phyloP scores from a whole-genome alignment of 2,329 filamentous ascomycete genomes.

The Fusarium xyrophilum region DNA sequence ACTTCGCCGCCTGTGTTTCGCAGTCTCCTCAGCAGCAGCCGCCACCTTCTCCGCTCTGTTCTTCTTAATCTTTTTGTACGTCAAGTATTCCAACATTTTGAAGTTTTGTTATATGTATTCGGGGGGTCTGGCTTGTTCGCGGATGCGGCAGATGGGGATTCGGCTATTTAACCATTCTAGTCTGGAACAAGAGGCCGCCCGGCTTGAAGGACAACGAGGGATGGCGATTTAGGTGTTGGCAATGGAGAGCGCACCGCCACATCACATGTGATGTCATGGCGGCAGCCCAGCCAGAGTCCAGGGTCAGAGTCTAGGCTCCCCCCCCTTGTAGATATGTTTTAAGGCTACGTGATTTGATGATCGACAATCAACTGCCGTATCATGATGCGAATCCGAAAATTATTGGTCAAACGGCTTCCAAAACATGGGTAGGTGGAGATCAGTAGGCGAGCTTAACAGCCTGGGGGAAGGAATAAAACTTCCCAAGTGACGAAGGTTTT shows the following conservation, averaged over 20 bases:
- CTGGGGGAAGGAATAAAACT: background rate
- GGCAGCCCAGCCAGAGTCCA: constrained; percentile 13
- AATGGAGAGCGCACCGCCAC: constrained; percentile 44
- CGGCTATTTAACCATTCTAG: constrained; percentile 16
- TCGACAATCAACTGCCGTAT: constrained; percentile 31
- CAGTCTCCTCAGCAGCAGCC: constrained; percentile 41
- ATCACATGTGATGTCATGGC: constrained; percentile 45
- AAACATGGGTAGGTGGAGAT: background rate
- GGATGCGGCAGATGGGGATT: background rate
- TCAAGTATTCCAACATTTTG: constrained; percentile 68
- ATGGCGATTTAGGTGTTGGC: constrained; percentile 30
- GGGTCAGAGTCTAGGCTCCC: background rate
- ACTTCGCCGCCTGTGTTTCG: constrained; percentile 21
- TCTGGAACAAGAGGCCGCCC: constrained; percentile 32
- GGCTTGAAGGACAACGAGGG: background rate
- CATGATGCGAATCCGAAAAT: constrained; percentile 24
- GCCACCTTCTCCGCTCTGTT: constrained; percentile 56
- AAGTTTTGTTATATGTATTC: constrained; percentile 2
- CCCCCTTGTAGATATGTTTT: constrained; percentile 11
- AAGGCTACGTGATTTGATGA: constrained; percentile 14
- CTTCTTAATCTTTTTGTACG: constrained; percentile 69
- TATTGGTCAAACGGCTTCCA: constrained; percentile 1
- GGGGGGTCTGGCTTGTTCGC: background rate
- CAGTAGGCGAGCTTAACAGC: background rate
- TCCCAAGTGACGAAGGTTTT: background rate